Evolutionary conservation across 2,329 filamentous ascomycete species (phyloP).

Genomic region (Atkinsonella hypoxylon): DNA sequence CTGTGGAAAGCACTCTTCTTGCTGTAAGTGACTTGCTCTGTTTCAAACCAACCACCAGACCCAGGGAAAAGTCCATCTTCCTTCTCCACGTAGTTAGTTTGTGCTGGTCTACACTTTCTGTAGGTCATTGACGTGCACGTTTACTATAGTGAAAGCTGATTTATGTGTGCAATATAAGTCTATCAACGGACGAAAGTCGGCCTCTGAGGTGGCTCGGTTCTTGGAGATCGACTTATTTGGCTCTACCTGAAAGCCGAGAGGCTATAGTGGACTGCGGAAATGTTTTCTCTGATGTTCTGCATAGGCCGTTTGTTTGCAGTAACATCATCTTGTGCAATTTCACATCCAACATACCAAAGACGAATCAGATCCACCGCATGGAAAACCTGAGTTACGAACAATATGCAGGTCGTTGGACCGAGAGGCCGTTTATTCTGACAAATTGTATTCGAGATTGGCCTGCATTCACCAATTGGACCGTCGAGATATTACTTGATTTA

Average conservation of each 20-base stretch:
- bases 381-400: conserved; percentile 56
- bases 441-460: conserved; percentile 74
- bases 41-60: neutral
- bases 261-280: conserved; percentile 57
- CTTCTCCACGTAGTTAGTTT: conserved; percentile 8
- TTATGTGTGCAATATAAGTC: conserved; percentile 10
- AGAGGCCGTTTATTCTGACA: conserved; percentile 78
- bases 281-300: conserved; percentile 81
- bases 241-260: conserved; percentile 36
- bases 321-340: conserved; percentile 59
- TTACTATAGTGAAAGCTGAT: neutral
- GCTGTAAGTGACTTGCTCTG: conserved; percentile 49
- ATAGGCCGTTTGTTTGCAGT: conserved; percentile 83
- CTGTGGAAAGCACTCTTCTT: conserved; percentile 81
- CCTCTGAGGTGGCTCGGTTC: conserved; percentile 57
- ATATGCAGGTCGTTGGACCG: conserved; percentile 65
- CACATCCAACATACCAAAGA: conserved; percentile 54
- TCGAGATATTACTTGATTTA: conserved; percentile 49
- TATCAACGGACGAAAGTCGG: conserved; percentile 19
- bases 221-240: conserved; percentile 71
- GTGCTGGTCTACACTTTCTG: neutral
- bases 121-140: neutral
- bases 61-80: neutral
- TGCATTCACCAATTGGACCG: conserved; percentile 61
- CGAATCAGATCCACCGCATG: conserved; percentile 63